phyloP scores from a whole-genome alignment of 805 yeast species.

The Wickerhamomyces hampshirensis region DNA sequence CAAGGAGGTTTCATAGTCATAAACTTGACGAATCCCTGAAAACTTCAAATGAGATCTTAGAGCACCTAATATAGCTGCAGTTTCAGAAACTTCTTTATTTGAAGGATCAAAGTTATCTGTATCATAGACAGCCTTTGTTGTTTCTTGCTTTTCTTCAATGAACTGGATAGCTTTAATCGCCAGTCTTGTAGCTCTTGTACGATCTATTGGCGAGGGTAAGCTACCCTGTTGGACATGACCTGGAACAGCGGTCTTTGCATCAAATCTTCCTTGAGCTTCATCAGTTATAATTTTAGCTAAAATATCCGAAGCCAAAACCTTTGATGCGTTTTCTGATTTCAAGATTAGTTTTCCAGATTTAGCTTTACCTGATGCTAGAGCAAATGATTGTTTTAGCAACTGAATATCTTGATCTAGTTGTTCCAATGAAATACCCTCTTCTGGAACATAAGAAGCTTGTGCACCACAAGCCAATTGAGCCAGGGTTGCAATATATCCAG shows the following conservation, averaged over 20 bases:
- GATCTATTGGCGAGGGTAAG: constrained; percentile 70
- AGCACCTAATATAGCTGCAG: constrained; percentile 83
- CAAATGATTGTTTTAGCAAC: constrained; percentile 53
- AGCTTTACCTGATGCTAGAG: constrained; percentile 57
- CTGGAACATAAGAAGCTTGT: constrained; percentile 73
- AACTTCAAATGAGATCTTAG: constrained; percentile 71
- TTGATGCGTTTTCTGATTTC: constrained; percentile 65
- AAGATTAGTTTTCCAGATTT: constrained; percentile 67
- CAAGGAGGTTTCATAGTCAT: constrained; percentile 83
- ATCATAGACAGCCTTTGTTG: constrained; percentile 41
- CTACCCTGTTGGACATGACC: constrained; percentile 89
- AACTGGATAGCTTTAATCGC: constrained; percentile 67
- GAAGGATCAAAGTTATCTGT: constrained; percentile 37
- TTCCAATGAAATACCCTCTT: constrained; percentile 54
- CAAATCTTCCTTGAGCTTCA: constrained; percentile 61
- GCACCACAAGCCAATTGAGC: constrained; percentile 71
- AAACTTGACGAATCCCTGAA: constrained; percentile 68
- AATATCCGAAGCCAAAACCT: constrained; percentile 61
- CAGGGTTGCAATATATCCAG: constrained; percentile 71
- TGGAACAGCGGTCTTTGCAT: constrained; percentile 75
- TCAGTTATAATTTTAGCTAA: constrained; percentile 65
- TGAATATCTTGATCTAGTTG: constrained; percentile 63
- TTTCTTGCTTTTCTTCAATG: constrained; percentile 44
- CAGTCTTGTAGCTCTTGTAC: constrained; percentile 69
- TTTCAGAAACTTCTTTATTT: constrained; percentile 35